Evolutionary conservation across 2,329 filamentous ascomycete genomes (phyloP).

Genomic region (Bipolaris oryzae): DNA sequence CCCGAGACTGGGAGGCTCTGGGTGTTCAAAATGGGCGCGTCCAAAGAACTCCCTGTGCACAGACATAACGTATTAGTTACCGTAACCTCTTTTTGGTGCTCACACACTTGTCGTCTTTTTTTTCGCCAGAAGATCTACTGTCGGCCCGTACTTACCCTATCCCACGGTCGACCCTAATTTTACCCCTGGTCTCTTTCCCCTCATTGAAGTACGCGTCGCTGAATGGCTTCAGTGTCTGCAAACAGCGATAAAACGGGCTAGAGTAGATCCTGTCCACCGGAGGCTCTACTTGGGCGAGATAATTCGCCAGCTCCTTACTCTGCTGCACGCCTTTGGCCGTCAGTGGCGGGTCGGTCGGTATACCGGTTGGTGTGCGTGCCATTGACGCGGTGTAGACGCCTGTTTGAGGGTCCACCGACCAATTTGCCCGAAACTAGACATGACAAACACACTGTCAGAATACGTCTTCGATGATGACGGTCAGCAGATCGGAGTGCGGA

Average conservation of each 20-base stretch:
- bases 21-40: slow-evolving; percentile 82
- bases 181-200: slow-evolving; percentile 41
- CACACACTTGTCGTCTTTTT: too few relatives aligned
- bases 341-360: slow-evolving; percentile 84
- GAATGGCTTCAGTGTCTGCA: slow-evolving; percentile 49
- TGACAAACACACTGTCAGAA: slow-evolving; percentile 25
- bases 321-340: slow-evolving; percentile 87
- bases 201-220: slow-evolving; percentile 41
- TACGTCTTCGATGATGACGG: slow-evolving; percentile 21
- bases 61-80: background rate
- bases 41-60: slow-evolving; percentile 79
- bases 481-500: background rate
- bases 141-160: slow-evolving; percentile 52
- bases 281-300: slow-evolving; percentile 67
- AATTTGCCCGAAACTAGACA: slow-evolving; percentile 81
- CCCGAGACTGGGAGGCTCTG: slow-evolving; percentile 70
- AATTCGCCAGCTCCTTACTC: slow-evolving; percentile 73
- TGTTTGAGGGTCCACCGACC: slow-evolving; percentile 80
- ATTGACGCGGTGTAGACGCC: slow-evolving; percentile 74
- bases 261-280: slow-evolving; percentile 76
- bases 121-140: too few relatives aligned
- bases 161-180: slow-evolving; percentile 60
- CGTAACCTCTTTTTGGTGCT: too few relatives aligned
- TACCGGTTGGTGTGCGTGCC: slow-evolving; percentile 77
- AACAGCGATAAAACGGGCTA: slow-evolving; percentile 52